Percentiles rank a stretch among this genome's conserved stretches.
phyloP scores from a whole-genome alignment of 176 grass and related monocot genomes.

The Oryza glumipatula region DNA sequence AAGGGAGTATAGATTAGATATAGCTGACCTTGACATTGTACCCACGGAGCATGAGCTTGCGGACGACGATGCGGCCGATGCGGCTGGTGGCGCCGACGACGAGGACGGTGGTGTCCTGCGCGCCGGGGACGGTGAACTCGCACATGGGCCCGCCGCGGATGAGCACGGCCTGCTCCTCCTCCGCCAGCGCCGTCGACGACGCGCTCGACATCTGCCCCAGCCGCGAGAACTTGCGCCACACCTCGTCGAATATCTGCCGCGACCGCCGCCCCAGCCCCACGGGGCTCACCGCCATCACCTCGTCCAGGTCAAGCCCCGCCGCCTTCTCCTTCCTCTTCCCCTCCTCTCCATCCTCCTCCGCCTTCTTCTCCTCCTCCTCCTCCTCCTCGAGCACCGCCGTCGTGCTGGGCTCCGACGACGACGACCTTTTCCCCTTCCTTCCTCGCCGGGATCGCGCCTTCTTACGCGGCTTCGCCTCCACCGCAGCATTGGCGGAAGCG shows the following conservation, averaged over 20 bases:
- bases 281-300: constrained; percentile 78
- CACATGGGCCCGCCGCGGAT: constrained; percentile 85
- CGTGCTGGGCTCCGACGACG: background rate
- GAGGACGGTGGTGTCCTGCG: constrained; percentile 91
- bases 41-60: constrained; percentile 95
- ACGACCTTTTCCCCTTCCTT: constrained; percentile 39
- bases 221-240: constrained; percentile 98
- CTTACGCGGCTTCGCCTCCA: constrained; percentile 27
- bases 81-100: constrained; percentile 89
- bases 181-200: constrained; percentile 46
- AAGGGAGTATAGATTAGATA: too few species aligned
- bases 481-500: background rate
- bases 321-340: constrained; percentile 17
- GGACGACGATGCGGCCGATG: constrained; percentile 88
- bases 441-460: constrained; percentile 33
- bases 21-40: constrained; percentile 85
- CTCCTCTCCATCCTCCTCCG: constrained; percentile 23
- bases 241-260: constrained; percentile 94
- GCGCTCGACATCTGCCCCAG: constrained; percentile 93
- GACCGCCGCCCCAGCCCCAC: constrained; percentile 83
- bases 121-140: constrained; percentile 88
- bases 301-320: constrained; percentile 66
- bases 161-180: constrained; percentile 66
- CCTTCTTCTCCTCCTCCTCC: constrained; percentile 7
- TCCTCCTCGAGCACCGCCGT: constrained; percentile 12